Conservation (phyloP, 108 stramenopile genomes). For the Fistulifera solaris region DNA sequence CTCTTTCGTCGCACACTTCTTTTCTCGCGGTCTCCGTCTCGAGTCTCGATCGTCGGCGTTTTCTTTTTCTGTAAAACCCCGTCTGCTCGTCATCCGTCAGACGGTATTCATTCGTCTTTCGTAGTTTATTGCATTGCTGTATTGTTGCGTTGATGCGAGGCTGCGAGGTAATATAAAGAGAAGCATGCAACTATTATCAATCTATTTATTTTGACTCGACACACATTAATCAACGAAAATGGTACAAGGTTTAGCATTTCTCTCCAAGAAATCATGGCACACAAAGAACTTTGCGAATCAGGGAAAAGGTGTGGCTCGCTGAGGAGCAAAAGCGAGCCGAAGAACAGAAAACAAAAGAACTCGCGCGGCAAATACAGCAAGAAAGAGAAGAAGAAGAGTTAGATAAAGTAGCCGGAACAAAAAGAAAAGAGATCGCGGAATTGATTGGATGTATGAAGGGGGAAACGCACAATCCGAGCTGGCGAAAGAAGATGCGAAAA, state of each 20-base stretch:
- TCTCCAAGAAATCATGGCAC: constrained; percentile 94
- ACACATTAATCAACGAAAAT: too few species aligned
- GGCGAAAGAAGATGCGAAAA: constrained; percentile 54
- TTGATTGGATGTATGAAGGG: constrained; percentile 92
- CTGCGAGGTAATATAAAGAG: too few species aligned
- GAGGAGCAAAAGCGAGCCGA: constrained; percentile 85
- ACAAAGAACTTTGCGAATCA: constrained; percentile 86
- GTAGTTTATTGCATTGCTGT: too few species aligned
- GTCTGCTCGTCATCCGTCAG: too few species aligned
- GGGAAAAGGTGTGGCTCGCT: constrained; percentile 92
- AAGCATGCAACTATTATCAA: too few species aligned
- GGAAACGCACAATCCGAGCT: constrained; percentile 16
- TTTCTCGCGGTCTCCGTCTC: too few species aligned
- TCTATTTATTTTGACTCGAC: too few species aligned
- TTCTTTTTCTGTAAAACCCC: too few species aligned
- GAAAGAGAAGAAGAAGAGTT: constrained; percentile 90
- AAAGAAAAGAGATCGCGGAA: constrained; percentile 63
- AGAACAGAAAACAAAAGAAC: constrained; percentile 66
- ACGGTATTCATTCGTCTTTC: too few species aligned
- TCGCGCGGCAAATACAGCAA: constrained; percentile 82
- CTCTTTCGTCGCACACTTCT: too few species aligned
- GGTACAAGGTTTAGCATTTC: constrained; percentile 82
- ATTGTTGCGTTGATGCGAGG: too few species aligned
- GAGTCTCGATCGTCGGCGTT: too few species aligned
- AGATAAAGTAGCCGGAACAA: constrained; percentile 61